phyloP scores from a whole-genome alignment of 371 early-diverging fungal genomes.

The Catenaria anguillulae region DNA sequence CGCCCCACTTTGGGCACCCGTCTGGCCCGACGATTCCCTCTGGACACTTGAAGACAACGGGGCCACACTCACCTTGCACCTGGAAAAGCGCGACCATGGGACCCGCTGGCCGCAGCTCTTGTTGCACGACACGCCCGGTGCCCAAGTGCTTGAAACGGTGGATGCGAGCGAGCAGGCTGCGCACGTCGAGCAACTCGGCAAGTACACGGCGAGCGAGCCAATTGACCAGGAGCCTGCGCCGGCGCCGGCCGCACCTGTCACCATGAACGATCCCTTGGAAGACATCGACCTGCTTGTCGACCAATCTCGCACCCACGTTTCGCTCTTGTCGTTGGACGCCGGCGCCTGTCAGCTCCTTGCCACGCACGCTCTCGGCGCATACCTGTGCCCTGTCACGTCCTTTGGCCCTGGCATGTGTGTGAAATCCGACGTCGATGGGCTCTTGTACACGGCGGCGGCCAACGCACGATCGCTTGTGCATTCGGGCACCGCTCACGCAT shows the following conservation, averaged over 20 bases:
- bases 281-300: no score
- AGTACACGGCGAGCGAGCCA: conserved; percentile 32
- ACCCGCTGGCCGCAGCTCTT: conserved; percentile 65
- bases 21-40: conserved; percentile 42
- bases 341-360: neutral
- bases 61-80: conserved; percentile 34
- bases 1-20: conserved; percentile 20
- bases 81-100: conserved; percentile 43
- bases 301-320: no score
- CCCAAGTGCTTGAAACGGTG: conserved; percentile 49
- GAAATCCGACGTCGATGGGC: conserved; percentile 60
- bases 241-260: no score
- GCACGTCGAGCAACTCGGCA: conserved; percentile 42
- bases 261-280: no score
- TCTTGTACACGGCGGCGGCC: conserved; percentile 26
- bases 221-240: no score
- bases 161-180: conserved; percentile 41
- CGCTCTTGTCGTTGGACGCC: no score
- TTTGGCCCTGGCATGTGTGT: conserved; percentile 38
- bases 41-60: conserved; percentile 55
- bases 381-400: no score
- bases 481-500: conserved; percentile 38
- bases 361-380: conserved; percentile 15
- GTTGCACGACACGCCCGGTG: no score
- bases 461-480: no score